A percentile compares a stretch with the other conserved stretches of the same genome.
phyloP scores from a whole-genome alignment of 805 yeast species.

The Wickerhamomyces rabaulensis region DNA sequence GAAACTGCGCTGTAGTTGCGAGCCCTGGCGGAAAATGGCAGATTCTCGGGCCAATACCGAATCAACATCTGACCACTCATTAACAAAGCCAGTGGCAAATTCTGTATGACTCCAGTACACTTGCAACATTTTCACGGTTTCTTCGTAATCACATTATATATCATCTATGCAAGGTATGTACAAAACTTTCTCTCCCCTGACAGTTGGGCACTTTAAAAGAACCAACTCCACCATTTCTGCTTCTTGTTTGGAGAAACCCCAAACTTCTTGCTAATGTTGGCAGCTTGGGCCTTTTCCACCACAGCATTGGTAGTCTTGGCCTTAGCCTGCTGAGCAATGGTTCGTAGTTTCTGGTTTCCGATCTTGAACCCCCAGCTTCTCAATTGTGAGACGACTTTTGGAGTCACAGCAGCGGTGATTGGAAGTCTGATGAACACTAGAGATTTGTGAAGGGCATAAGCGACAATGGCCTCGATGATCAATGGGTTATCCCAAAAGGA shows the following conservation, averaged over 20 bases:
- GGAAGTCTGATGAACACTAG: slow-evolving; percentile 82
- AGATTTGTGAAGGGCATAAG: slow-evolving; percentile 90
- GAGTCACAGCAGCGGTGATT: slow-evolving; percentile 87
- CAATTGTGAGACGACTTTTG: slow-evolving; percentile 60
- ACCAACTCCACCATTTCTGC: slow-evolving; percentile 57
- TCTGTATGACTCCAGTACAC: too few relatives aligned
- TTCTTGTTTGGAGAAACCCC: slow-evolving; percentile 47
- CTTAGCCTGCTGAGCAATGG: slow-evolving; percentile 33
- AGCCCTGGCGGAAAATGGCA: too few relatives aligned
- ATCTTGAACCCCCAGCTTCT: slow-evolving; percentile 77
- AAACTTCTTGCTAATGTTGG: slow-evolving; percentile 39
- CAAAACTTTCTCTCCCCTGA: background rate
- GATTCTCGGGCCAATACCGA: too few relatives aligned
- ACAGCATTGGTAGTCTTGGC: slow-evolving; percentile 26
- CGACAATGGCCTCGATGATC: slow-evolving; percentile 81
- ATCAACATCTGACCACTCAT: too few relatives aligned
- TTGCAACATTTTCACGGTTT: too few relatives aligned
- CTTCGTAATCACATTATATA: background rate
- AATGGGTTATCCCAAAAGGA: slow-evolving; percentile 35
- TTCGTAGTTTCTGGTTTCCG: slow-evolving; percentile 44
- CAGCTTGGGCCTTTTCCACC: slow-evolving; percentile 26
- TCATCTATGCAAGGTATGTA: background rate
- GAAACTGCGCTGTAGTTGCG: background rate
- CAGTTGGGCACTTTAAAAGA: slow-evolving; percentile 35
- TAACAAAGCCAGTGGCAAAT: too few relatives aligned